Conservation (phyloP, 257 asterid species). For the Cruciata laevipes region DNA sequence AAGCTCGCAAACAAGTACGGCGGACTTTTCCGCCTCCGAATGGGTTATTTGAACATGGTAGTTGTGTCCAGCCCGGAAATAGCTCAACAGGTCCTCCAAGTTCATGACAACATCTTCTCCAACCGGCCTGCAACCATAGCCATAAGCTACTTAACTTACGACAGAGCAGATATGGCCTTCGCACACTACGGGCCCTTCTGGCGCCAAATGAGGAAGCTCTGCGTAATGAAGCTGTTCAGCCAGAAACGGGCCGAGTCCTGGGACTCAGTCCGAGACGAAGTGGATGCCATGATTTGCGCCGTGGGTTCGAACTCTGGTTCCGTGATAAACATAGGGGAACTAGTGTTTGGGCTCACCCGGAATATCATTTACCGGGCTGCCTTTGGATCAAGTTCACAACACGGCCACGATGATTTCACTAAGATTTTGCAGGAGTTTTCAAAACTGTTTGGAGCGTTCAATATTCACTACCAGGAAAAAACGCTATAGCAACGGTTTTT, state of each 20-base stretch:
- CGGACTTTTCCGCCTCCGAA: constrained; percentile 58
- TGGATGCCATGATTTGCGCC: constrained; percentile 38
- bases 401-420: constrained; percentile 65
- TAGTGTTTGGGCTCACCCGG: constrained; percentile 65
- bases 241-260: constrained; percentile 85
- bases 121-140: constrained; percentile 80
- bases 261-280: constrained; percentile 87
- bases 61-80: constrained; percentile 63
- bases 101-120: constrained; percentile 76
- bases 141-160: constrained; percentile 62
- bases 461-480: no score
- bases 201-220: constrained; percentile 90
- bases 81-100: constrained; percentile 76
- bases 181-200: constrained; percentile 91
- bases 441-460: constrained; percentile 69
- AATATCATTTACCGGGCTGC: constrained; percentile 75
- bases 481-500: no score
- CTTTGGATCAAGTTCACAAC: constrained; percentile 58
- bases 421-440: constrained; percentile 79
- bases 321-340: constrained; percentile 62
- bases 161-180: constrained; percentile 87
- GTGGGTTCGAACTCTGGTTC: constrained; percentile 37
- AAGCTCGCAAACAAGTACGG: constrained; percentile 57
- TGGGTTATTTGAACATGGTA: constrained; percentile 60
- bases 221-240: constrained; percentile 83